Conservation (phyloP, 2,329 filamentous ascomycete species). For the Falciphora oryzae region DNA sequence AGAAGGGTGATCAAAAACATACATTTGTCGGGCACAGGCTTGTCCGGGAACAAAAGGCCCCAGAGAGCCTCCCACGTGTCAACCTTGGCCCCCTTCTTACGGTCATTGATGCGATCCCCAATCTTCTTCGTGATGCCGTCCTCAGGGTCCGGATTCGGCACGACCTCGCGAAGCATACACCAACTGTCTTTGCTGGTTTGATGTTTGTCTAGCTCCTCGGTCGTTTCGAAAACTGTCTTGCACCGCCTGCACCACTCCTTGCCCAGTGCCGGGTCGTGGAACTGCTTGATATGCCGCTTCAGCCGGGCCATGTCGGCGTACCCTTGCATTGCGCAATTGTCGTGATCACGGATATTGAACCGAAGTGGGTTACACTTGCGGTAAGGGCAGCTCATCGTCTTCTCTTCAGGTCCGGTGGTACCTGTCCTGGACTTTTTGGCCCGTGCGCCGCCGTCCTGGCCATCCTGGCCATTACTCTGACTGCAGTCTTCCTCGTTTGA, state of each 20-base stretch:
- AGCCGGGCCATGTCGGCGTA: slow-evolving; percentile 1
- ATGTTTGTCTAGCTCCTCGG: background rate
- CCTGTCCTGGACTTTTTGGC: background rate
- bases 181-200: background rate
- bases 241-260: background rate
- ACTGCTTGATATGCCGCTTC: slow-evolving; percentile 5
- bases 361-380: slow-evolving; percentile 9
- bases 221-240: background rate
- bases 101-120: background rate
- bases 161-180: background rate
- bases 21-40: background rate
- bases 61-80: slow-evolving; percentile 5
- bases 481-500: background rate
- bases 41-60: slow-evolving; percentile 8
- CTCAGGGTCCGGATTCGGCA: slow-evolving; percentile 1
- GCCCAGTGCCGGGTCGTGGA: background rate
- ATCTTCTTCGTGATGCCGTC: slow-evolving; percentile 9
- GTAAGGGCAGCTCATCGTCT: slow-evolving; percentile 5
- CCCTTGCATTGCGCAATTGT: background rate
- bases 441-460: background rate
- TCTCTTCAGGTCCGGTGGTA: no score
- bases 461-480: background rate
- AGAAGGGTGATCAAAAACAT: background rate
- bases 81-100: slow-evolving; percentile 1
- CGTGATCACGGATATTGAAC: slow-evolving; percentile 8